Evolutionary conservation across 768 basidiomycete species (phyloP), one percentile per base, ranked within the genome.

Genomic region (Tulasnella sp.): DNA sequence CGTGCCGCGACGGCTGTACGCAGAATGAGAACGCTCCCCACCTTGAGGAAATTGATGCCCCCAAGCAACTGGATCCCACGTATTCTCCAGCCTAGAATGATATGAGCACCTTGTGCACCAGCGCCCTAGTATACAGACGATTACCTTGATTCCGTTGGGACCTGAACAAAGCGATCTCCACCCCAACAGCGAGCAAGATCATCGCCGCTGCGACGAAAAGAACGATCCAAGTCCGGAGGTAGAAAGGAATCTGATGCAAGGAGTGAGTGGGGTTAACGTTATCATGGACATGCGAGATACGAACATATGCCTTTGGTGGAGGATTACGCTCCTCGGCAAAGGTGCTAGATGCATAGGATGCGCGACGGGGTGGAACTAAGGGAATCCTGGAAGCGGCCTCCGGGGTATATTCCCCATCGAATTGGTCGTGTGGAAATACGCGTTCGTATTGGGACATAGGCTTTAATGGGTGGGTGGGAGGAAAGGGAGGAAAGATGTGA

Each of bases 71-170:
- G n/a, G 14, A 68, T 34, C 31, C 62, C 62, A 36, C 12, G 24
- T 8, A 68, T 68, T 68, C 62, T 68, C 62, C 62, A 68, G 62
- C 62, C 62, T 68, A 34, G 18, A 36, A 34, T 4, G 18, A 34
- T 16, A 1, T 27, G 10, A 68, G 6, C 6, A 34, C 10, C 2
- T 34, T 68, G 27, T n/a, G 62, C 21, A 14, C 9, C 7, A 31
- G 91, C 90, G 3, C 42, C 79, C 44, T 90, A 92, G 27, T 92
- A 91, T 92, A 80, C 68, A 40, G 36, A n/a, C 46, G 34, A 87
- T 34, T 81, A 89, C 90, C 90, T 73, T 87, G 84, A 74, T 85
- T 84, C 39, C 83, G 84, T 38, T 83, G 82, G 0, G 90, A 91
- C 10, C 90, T 34, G 19, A 81, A 82, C 18, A 87, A 85, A 3